Evolutionary conservation across 352 stramenopile species (phyloP).

Genomic region (Thraustochytrium sp.): DNA sequence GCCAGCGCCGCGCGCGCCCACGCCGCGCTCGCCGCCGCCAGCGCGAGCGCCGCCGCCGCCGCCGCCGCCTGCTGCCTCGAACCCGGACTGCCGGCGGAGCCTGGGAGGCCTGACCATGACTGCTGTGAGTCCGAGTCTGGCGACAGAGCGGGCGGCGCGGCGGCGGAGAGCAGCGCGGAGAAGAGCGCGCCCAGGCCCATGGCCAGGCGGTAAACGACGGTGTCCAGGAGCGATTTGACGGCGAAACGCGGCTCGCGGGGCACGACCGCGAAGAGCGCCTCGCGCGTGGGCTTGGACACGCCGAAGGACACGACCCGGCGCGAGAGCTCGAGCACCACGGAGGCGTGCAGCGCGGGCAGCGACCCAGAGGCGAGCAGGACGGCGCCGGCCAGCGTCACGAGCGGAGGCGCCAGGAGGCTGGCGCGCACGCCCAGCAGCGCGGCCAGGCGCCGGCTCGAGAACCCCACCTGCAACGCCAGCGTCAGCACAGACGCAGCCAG

Average conservation of each 20-base stretch:
- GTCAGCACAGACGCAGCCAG: background rate
- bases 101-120: no score
- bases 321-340: background rate
- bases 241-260: background rate
- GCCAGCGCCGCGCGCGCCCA: background rate
- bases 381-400: slow-evolving; percentile 1
- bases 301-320: slow-evolving; percentile 8
- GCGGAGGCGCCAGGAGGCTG: background rate
- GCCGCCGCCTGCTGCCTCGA: no score
- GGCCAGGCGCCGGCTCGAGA: background rate
- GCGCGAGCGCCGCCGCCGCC: no score
- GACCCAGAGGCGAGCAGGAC: background rate
- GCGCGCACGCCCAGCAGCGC: background rate
- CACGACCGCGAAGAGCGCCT: slow-evolving; percentile 10
- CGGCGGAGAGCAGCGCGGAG: background rate
- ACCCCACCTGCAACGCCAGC: background rate
- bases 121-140: no score
- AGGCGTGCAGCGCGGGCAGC: background rate
- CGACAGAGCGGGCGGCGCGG: background rate
- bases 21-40: no score
- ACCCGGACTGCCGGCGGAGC: no score
- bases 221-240: slow-evolving; percentile 12
- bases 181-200: slow-evolving; percentile 7
- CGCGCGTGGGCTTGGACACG: slow-evolving; percentile 3
- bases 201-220: background rate